Conservation (phyloP, 2,329 filamentous ascomycete species). For the Sarocladium brachiariae region DNA sequence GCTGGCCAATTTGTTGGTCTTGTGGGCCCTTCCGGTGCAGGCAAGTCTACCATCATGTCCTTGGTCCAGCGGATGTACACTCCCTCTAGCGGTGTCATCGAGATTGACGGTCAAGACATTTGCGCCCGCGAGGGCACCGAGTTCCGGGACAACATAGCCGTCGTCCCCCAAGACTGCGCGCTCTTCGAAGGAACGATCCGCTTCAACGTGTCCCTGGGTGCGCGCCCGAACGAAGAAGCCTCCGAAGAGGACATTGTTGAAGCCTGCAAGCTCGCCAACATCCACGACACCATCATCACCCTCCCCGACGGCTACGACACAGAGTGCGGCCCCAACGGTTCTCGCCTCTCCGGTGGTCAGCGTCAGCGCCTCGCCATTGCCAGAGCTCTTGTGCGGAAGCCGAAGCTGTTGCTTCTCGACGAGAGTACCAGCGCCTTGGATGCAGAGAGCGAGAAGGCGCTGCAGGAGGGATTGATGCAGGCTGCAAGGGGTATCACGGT, state of each 20-base stretch:
- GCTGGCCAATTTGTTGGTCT: slow-evolving; percentile 46
- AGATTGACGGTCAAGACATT: slow-evolving; percentile 33
- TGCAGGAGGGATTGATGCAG: slow-evolving; percentile 74
- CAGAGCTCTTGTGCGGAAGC: slow-evolving; percentile 72
- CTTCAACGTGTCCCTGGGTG: slow-evolving; percentile 65
- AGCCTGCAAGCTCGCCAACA: slow-evolving; percentile 43
- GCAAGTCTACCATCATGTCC: slow-evolving; percentile 55
- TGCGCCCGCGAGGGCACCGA: slow-evolving; percentile 37
- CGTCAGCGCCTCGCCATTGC: slow-evolving; percentile 63
- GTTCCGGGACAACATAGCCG: slow-evolving; percentile 44
- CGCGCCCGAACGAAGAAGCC: slow-evolving; percentile 12
- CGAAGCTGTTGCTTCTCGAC: slow-evolving; percentile 87
- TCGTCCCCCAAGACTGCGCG: slow-evolving; percentile 53
- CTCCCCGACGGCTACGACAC: slow-evolving; percentile 46
- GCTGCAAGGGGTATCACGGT: slow-evolving; percentile 81
- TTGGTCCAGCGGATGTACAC: slow-evolving; percentile 41
- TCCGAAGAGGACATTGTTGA: slow-evolving; percentile 28
- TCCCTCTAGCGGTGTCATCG: slow-evolving; percentile 37
- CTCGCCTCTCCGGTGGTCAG: slow-evolving; percentile 62
- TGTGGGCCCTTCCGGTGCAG: slow-evolving; percentile 49
- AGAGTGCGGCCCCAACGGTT: slow-evolving; percentile 54
- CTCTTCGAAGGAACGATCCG: slow-evolving; percentile 77
- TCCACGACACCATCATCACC: slow-evolving; percentile 37
- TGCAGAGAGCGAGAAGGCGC: slow-evolving; percentile 84
- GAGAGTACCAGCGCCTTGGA: slow-evolving; percentile 38